Conservation (phyloP, 495 filamentous ascomycete genomes). For the Xylaria cubensis region DNA sequence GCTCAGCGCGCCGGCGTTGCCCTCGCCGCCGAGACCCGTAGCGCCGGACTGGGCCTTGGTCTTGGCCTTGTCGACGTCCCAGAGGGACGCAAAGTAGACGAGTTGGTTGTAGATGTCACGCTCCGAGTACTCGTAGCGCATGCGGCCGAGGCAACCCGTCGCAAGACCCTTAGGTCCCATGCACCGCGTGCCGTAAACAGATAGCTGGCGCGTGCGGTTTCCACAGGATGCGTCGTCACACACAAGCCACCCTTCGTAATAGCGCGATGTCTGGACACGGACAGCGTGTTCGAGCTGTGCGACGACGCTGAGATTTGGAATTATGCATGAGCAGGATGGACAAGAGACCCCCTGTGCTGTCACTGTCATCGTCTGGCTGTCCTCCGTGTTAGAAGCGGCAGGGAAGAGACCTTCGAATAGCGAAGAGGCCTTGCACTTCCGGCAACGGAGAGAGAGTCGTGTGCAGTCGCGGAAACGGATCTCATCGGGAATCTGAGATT, state of each 20-base stretch:
- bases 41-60: slow-evolving; percentile 45
- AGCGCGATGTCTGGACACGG: slow-evolving; percentile 74
- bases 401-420: slow-evolving; percentile 75
- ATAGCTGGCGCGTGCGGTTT: slow-evolving; percentile 87
- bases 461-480: slow-evolving; percentile 82
- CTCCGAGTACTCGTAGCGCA: slow-evolving; percentile 88
- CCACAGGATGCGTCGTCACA: slow-evolving; percentile 90
- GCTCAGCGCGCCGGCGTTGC: slow-evolving; percentile 47
- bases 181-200: slow-evolving; percentile 88
- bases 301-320: slow-evolving; percentile 75
- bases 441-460: slow-evolving; percentile 78
- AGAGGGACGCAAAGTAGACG: slow-evolving; percentile 82
- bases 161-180: slow-evolving; percentile 84
- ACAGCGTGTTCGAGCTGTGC: slow-evolving; percentile 88
- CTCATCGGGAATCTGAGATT: slow-evolving; percentile 90
- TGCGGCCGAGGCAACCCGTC: slow-evolving; percentile 81
- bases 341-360: slow-evolving; percentile 79
- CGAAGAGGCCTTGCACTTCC: slow-evolving; percentile 73
- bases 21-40: slow-evolving; percentile 42
- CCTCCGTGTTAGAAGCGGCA: slow-evolving; percentile 42
- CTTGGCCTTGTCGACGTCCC: slow-evolving; percentile 86
- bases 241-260: slow-evolving; percentile 90
- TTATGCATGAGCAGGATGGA: slow-evolving; percentile 60
- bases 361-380: slow-evolving; percentile 39
- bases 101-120: slow-evolving; percentile 93